These are phyloP conservation scores for Plantago lanceolata DNA, from an alignment of 305 asterid genomes.

Conservation along the genomic window DNA sequence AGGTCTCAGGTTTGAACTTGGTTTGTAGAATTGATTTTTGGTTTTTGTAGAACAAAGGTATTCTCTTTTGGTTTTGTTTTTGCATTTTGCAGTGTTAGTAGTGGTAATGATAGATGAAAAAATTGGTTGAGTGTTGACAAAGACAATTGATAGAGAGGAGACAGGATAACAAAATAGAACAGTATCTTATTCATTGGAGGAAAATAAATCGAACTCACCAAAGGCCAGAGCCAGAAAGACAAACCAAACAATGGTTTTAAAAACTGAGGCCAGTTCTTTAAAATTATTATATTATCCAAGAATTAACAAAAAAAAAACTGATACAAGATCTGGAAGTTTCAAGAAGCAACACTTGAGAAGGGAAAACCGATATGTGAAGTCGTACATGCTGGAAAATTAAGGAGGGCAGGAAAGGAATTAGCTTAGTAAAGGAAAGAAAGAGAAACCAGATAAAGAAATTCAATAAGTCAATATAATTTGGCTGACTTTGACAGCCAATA, in stretches of 20 bases:
- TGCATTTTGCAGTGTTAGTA: not conserved
- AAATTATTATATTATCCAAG: slow-evolving; percentile 17
- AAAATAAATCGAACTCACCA: no score
- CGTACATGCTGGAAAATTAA: not conserved
- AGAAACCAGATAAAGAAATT: slow-evolving; percentile 13
- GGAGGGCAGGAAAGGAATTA: slow-evolving; percentile 1
- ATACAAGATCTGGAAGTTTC: not conserved
- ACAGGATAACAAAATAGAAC: not conserved
- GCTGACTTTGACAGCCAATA: slow-evolving; percentile 7
- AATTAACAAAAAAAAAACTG: not conserved
- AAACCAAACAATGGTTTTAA: no score
- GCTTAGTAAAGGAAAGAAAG: slow-evolving; percentile 13
- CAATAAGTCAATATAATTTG: slow-evolving; percentile 15
- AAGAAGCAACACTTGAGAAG: no score
- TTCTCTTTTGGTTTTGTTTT: no score
- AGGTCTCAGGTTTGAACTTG: not conserved
- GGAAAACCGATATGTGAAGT: not conserved
- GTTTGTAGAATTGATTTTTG: not conserved
- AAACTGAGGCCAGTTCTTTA: not conserved
- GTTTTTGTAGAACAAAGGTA: no score
- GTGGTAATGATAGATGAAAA: not conserved
- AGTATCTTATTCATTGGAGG: no score
- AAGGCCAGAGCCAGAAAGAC: no score
- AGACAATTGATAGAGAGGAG: no score
- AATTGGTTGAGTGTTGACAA: not conserved